Conservation (phyloP, 1,284 basidiomycete genomes). For the Ceratobasidium sp. region DNA sequence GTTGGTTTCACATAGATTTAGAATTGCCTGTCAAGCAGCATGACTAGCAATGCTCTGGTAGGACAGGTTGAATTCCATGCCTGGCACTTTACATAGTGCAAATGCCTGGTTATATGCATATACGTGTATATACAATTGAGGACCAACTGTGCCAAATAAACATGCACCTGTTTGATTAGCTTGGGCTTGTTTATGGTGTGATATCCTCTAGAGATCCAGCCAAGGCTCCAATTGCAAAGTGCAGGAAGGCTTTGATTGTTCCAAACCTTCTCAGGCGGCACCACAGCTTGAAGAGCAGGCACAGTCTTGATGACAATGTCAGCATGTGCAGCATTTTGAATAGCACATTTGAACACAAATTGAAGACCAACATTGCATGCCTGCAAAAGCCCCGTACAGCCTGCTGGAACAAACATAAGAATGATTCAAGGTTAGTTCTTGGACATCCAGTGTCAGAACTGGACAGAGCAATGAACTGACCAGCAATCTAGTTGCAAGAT, state of each 20-base stretch:
- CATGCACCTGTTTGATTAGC: conserved; percentile 17
- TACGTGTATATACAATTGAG: too few relatives aligned
- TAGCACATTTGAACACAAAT: conserved; percentile 46
- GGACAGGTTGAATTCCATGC: conserved; percentile 37
- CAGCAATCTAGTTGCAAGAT: conserved; percentile 50
- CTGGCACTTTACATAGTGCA: conserved; percentile 23
- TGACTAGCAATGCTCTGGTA: conserved; percentile 38
- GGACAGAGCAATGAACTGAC: conserved; percentile 50
- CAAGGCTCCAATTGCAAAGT: conserved; percentile 10
- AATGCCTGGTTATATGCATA: conserved; percentile 37
- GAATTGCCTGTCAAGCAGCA: conserved; percentile 12
- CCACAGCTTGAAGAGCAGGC: not conserved
- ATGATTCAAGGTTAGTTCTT: conserved; percentile 43
- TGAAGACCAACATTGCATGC: conserved; percentile 50
- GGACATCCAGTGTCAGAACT: conserved; percentile 49
- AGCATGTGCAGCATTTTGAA: conserved; percentile 46
- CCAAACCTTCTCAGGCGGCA: not conserved
- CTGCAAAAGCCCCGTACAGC: conserved; percentile 44
- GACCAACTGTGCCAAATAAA: not conserved
- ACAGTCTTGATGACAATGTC: too few relatives aligned
- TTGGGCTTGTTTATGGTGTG: conserved; percentile 22
- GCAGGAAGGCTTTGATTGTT: not conserved
- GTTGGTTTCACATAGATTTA: conserved; percentile 14
- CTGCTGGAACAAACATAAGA: conserved; percentile 44
- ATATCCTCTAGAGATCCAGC: conserved; percentile 1